phyloP scores from a whole-genome alignment of 352 stramenopile genomes.

The Pythium aristosporum region DNA sequence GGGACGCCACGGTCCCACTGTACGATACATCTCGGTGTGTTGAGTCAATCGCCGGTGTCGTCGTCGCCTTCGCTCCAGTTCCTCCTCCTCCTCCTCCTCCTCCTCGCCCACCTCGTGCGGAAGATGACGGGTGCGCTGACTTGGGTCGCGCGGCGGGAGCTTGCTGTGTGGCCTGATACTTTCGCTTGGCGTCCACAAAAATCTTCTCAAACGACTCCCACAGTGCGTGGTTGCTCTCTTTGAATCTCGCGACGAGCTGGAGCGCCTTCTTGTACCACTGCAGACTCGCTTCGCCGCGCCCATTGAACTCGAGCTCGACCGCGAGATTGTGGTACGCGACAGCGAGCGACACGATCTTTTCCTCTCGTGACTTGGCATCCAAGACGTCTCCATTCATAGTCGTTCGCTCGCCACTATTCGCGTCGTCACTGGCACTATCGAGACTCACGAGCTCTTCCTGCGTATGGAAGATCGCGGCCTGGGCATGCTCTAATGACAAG shows the following conservation, averaged over 20 bases:
- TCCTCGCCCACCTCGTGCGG: background rate
- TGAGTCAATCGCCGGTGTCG: background rate
- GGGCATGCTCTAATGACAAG: constrained; percentile 67
- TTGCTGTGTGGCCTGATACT: constrained; percentile 35
- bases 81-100: background rate
- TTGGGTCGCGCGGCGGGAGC: constrained; percentile 25
- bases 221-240: constrained; percentile 55
- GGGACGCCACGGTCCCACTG: constrained; percentile 53
- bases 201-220: constrained; percentile 74
- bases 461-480: constrained; percentile 78
- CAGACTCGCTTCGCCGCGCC: constrained; percentile 60
- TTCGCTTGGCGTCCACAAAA: constrained; percentile 68
- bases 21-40: constrained; percentile 45
- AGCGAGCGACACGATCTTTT: constrained; percentile 75
- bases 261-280: constrained; percentile 86
- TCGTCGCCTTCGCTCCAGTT: too few relatives aligned
- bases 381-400: constrained; percentile 25
- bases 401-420: constrained; percentile 4
- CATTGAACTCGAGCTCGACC: constrained; percentile 79
- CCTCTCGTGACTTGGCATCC: constrained; percentile 57
- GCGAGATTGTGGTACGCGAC: constrained; percentile 82
- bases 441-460: constrained; percentile 76
- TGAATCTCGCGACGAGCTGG: constrained; percentile 63
- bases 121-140: constrained; percentile 37
- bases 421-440: constrained; percentile 26